Conservation (phyloP, 2,329 filamentous ascomycete genomes). For the Cladorrhinum sp. region DNA sequence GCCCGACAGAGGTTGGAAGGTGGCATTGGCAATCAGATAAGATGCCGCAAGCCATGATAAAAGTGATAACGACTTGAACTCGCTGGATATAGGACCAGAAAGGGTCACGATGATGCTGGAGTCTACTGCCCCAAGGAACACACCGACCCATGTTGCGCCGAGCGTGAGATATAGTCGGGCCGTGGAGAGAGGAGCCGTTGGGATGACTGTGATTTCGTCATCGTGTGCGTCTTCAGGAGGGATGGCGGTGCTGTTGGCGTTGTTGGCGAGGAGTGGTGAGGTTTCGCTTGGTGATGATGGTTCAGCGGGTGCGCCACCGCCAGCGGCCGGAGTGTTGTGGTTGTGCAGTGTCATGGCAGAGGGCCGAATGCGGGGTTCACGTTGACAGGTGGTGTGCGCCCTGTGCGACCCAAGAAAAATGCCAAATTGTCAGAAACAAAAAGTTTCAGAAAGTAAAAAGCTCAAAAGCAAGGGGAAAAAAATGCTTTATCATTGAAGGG, state of each 20-base stretch:
- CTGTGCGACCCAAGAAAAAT: background rate
- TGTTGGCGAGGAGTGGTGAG: constrained; percentile 1
- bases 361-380: background rate
- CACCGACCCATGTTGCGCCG: constrained; percentile 55
- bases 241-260: background rate
- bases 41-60: constrained; percentile 86
- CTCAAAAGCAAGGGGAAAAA: too few species aligned
- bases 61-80: constrained; percentile 75
- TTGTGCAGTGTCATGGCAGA: background rate
- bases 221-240: constrained; percentile 17
- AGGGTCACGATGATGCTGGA: constrained; percentile 83
- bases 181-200: constrained; percentile 46
- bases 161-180: constrained; percentile 53
- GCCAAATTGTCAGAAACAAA: background rate
- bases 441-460: background rate
- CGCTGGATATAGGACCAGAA: constrained; percentile 76
- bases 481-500: too few species aligned
- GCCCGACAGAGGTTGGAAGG: constrained; percentile 80
- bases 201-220: constrained; percentile 29
- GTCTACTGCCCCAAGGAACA: constrained; percentile 66
- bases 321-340: background rate
- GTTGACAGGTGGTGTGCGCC: background rate
- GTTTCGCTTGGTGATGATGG: background rate
- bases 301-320: too few species aligned
- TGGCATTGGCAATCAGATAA: constrained; percentile 85